Percentiles rank a stretch among this genome's conserved stretches.
Conservation (phyloP, 805 yeast genomes). For the Pichia scutulata region DNA sequence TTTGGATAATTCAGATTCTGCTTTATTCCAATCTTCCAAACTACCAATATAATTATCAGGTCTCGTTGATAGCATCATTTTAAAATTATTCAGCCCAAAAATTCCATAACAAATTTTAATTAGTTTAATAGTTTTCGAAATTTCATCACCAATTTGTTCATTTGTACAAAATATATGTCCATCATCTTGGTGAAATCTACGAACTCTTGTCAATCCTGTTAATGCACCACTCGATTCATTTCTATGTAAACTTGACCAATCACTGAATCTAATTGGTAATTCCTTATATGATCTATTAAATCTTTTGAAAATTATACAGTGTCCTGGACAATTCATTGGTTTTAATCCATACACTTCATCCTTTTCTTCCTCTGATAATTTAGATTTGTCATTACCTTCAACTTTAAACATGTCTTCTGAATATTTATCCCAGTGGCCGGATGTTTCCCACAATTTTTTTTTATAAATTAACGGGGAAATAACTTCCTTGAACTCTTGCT, state of each 20-base stretch:
- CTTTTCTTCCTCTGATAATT: constrained; percentile 31
- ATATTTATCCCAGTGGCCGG: constrained; percentile 96
- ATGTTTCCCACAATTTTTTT: constrained; percentile 74
- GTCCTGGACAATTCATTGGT: constrained; percentile 48
- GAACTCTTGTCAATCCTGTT: constrained; percentile 84
- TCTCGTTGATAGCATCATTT: constrained; percentile 73
- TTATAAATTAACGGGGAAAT: constrained; percentile 86
- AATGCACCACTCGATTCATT: constrained; percentile 94
- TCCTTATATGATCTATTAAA: constrained; percentile 79
- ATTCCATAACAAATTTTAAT: constrained; percentile 67
- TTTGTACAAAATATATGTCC: constrained; percentile 90
- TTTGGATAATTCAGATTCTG: constrained; percentile 57
- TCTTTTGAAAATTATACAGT: constrained; percentile 72
- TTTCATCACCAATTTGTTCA: constrained; percentile 70
- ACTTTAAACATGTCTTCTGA: constrained; percentile 92
- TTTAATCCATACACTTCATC: constrained; percentile 61
- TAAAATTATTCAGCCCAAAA: constrained; percentile 53
- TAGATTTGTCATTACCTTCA: constrained; percentile 42
- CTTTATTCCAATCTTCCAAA: constrained; percentile 68
- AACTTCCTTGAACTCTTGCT: constrained; percentile 84
- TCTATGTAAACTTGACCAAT: constrained; percentile 86
- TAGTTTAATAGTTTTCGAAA: constrained; percentile 60
- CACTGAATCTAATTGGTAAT: constrained; percentile 77
- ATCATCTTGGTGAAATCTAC: constrained; percentile 96
- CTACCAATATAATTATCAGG: constrained; percentile 81